These are phyloP conservation scores for Aspergillus sp. DNA, from an alignment of 2,329 filamentous ascomycete genomes.

Conservation along the genomic window DNA sequence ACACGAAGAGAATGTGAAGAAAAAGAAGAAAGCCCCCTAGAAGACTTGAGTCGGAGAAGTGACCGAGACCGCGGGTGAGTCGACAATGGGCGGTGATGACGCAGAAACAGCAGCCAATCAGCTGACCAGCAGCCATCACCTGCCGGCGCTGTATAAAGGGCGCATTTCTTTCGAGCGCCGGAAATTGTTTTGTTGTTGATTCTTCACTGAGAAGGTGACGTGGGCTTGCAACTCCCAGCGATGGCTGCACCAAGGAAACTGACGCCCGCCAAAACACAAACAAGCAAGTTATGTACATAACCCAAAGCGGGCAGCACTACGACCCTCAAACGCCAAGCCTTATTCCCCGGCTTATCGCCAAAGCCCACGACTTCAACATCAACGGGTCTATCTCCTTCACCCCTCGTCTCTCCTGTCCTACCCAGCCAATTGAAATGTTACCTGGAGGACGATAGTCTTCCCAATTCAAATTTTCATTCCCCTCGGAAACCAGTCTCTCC, in stretches of 20 bases:
- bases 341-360: conserved; percentile 16
- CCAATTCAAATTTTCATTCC: not conserved
- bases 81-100: conserved; percentile 16
- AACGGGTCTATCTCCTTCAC: not conserved
- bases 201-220: not conserved
- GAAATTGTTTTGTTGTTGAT: not conserved
- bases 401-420: not conserved
- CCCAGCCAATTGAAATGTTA: not conserved
- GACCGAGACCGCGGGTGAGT: not conserved
- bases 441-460: not conserved
- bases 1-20: not conserved
- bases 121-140: not conserved
- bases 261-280: not conserved
- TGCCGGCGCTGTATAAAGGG: not conserved
- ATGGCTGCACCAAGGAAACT: not conserved
- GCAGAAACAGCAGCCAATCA: conserved; percentile 15
- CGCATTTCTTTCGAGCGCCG: not conserved
- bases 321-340: conserved; percentile 10
- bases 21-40: not conserved
- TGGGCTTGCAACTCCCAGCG: not conserved
- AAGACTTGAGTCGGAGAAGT: not conserved
- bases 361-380: conserved; percentile 10
- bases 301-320: not conserved
- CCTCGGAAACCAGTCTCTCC: not conserved
- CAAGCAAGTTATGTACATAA: not conserved